A percentile compares a stretch with the other conserved stretches of the same genome.
Conservation (phyloP, 2,329 filamentous ascomycete genomes). For the Ilyonectria robusta region DNA sequence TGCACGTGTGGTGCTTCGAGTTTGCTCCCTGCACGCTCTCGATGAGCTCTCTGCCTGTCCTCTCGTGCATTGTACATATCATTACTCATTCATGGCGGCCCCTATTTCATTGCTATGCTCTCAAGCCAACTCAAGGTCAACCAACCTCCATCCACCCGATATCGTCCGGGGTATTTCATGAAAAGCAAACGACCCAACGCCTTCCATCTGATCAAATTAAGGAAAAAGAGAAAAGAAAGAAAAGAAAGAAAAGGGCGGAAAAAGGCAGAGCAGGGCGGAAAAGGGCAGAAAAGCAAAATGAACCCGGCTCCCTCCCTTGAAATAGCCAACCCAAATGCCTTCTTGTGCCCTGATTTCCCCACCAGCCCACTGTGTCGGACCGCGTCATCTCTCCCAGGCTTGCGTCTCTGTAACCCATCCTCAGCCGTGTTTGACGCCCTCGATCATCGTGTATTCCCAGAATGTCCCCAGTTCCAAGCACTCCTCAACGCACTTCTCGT, state of each 20-base stretch:
- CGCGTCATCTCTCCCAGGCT: background rate
- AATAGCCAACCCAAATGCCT: slow-evolving; percentile 8
- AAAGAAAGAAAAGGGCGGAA: background rate
- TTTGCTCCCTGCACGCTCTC: background rate
- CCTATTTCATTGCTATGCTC: background rate
- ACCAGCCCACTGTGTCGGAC: background rate
- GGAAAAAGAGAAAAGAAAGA: background rate
- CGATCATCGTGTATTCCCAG: slow-evolving; percentile 72
- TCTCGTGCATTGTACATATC: background rate
- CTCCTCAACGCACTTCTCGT: slow-evolving; percentile 67
- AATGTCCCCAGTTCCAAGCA: slow-evolving; percentile 67
- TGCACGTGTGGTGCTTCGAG: background rate
- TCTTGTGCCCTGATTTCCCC: background rate
- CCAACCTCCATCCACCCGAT: slow-evolving; percentile 1
- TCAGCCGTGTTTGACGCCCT: slow-evolving; percentile 63
- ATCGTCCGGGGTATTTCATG: slow-evolving; percentile 17
- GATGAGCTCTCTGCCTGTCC: too few species aligned
- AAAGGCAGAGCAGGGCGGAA: too few species aligned
- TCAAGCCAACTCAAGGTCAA: background rate
- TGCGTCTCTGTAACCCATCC: background rate
- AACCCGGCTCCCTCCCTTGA: background rate
- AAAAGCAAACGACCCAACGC: slow-evolving; percentile 9
- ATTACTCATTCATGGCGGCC: slow-evolving; percentile 3
- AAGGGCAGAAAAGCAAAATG: slow-evolving; percentile 2
- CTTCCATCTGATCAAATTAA: background rate